Conservation (phyloP, 2,329 filamentous ascomycete genomes). For the Metarhizium humberi region DNA sequence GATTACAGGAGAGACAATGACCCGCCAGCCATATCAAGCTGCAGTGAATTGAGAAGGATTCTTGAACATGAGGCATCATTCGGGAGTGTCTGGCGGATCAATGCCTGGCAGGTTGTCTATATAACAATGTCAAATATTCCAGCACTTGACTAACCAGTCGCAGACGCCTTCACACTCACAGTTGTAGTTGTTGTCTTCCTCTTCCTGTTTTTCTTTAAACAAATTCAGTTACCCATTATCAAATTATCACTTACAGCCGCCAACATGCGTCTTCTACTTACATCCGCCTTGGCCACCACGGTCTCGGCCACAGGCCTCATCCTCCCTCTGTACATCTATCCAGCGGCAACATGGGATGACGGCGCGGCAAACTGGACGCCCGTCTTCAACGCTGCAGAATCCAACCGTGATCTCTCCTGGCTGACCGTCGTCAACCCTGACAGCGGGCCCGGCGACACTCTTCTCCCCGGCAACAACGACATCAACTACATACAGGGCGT, state of each 20-base stretch:
- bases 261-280: background rate
- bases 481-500: constrained; percentile 13
- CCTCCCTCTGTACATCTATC: constrained; percentile 15
- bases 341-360: constrained; percentile 10
- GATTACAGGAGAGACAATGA: background rate
- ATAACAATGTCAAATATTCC: too few species aligned
- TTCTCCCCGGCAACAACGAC: constrained; percentile 12
- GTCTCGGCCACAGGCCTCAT: constrained; percentile 10
- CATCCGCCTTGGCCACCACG: background rate
- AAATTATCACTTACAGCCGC: background rate
- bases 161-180: too few species aligned
- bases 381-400: constrained; percentile 7
- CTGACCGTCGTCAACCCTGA: constrained; percentile 12
- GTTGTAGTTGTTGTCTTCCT: too few species aligned
- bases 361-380: constrained; percentile 14
- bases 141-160: too few species aligned
- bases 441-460: constrained; percentile 12
- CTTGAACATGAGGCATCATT: background rate
- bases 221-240: too few species aligned
- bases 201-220: too few species aligned
- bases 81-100: background rate
- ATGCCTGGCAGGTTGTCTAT: too few species aligned
- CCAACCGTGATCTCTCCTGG: constrained; percentile 8
- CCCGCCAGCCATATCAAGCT: background rate
- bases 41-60: background rate